phyloP scores from a whole-genome alignment of 2,329 filamentous ascomycete genomes.

The Diaporthe aspalathi region DNA sequence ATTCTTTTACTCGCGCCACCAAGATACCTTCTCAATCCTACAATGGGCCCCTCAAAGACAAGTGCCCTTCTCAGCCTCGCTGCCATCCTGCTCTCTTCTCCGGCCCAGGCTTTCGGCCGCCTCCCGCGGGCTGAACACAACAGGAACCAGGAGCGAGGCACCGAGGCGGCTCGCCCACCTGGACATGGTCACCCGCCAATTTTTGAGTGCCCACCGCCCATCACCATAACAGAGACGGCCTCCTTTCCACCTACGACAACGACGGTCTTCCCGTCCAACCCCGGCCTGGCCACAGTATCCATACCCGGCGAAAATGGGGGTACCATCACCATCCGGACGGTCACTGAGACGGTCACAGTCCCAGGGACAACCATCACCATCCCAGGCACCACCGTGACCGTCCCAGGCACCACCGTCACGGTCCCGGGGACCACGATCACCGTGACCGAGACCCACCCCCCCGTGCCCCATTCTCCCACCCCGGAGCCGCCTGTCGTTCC shows the following conservation, averaged over 20 bases:
- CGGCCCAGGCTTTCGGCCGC: slow-evolving; percentile 11
- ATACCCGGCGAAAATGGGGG: neutral
- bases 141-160: neutral
- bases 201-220: neutral
- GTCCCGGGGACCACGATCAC: neutral
- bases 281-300: neutral
- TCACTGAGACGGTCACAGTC: slow-evolving; percentile 20
- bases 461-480: neutral
- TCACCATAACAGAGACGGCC: slow-evolving; percentile 10
- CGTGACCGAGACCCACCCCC: slow-evolving; percentile 17
- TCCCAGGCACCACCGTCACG: neutral
- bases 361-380: neutral
- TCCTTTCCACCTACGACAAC: neutral
- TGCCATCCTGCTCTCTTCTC: slow-evolving; percentile 9
- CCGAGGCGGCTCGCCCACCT: neutral
- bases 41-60: slow-evolving; percentile 10
- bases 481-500: neutral
- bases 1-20: neutral
- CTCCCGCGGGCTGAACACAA: slow-evolving; percentile 12
- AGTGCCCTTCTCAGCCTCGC: neutral
- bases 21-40: neutral
- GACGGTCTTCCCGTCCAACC: neutral
- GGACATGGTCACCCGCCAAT: too few species aligned
- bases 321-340: neutral
- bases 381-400: slow-evolving; percentile 2